Conservation (phyloP, 441 rosid species). For the Breynia disticha region DNA sequence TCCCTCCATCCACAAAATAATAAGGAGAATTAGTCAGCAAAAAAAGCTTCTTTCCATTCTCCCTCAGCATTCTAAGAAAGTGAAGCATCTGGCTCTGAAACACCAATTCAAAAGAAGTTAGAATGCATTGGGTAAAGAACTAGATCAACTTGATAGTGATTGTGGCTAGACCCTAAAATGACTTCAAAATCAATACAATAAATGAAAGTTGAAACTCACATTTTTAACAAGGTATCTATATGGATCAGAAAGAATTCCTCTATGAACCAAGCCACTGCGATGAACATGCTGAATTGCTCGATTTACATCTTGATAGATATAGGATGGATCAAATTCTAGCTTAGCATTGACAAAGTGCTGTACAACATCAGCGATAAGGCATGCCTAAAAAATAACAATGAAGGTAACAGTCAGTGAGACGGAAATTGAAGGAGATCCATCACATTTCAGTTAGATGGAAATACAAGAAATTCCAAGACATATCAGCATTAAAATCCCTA, state of each 20-base stretch:
- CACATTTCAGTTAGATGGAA: slow-evolving; percentile 1
- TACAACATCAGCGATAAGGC: slow-evolving; percentile 92
- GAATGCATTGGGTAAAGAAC: slow-evolving; percentile 2
- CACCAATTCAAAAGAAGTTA: slow-evolving; percentile 14
- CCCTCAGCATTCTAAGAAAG: slow-evolving; percentile 68
- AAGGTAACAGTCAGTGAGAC: slow-evolving; percentile 1
- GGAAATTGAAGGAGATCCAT: neutral
- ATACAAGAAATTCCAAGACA: neutral
- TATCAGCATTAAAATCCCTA: neutral
- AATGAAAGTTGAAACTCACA: slow-evolving; percentile 29
- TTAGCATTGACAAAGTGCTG: slow-evolving; percentile 87
- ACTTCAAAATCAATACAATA: neutral
- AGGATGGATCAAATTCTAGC: slow-evolving; percentile 86
- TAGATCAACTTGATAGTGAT: slow-evolving; percentile 1
- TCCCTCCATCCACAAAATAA: slow-evolving; percentile 95
- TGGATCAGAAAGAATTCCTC: slow-evolving; percentile 87
- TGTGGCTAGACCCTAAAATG: neutral
- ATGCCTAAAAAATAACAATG: slow-evolving; percentile 44
- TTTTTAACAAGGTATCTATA: slow-evolving; percentile 72
- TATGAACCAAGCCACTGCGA: slow-evolving; percentile 83
- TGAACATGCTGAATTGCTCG: slow-evolving; percentile 96
- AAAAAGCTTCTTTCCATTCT: slow-evolving; percentile 92
- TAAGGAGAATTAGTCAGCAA: slow-evolving; percentile 90
- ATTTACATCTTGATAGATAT: slow-evolving; percentile 89
- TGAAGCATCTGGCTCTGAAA: slow-evolving; percentile 55